Evolutionary conservation across 257 asterid species (phyloP).

Genomic region (Capsicum baccatum): DNA sequence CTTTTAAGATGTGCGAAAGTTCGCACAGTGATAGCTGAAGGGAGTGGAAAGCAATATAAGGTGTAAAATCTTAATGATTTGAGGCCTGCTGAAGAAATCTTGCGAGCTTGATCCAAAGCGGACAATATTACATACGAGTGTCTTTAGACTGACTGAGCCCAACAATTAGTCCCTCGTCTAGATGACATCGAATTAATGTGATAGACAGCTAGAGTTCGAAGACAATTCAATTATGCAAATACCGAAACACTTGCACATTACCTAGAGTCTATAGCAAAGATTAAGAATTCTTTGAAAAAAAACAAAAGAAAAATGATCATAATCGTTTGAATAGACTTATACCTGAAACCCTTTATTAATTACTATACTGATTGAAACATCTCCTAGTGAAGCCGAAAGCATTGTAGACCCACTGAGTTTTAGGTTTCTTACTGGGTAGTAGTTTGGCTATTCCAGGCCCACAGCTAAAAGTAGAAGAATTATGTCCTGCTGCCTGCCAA

Average conservation of each 20-base stretch:
- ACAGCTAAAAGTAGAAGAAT: not conserved
- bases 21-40: too few species aligned
- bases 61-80: too few species aligned
- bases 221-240: not conserved
- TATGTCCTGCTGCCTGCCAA: not conserved
- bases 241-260: not conserved
- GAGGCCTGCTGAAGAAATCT: too few species aligned
- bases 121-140: too few species aligned
- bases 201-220: not conserved
- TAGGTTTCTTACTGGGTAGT: not conserved
- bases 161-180: not conserved
- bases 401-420: not conserved
- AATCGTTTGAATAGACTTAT: not conserved
- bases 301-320: not conserved
- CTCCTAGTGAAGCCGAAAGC: constrained; percentile 1
- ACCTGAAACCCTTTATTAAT: not conserved
- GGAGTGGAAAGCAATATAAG: too few species aligned
- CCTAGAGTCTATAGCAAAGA: not conserved
- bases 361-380: not conserved
- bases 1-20: not conserved
- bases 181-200: not conserved
- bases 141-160: too few species aligned
- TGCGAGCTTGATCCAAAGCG: too few species aligned
- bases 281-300: not conserved
- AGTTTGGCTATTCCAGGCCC: not conserved